phyloP scores from a whole-genome alignment of 352 stramenopile genomes.

The Globisporangium parvum region DNA sequence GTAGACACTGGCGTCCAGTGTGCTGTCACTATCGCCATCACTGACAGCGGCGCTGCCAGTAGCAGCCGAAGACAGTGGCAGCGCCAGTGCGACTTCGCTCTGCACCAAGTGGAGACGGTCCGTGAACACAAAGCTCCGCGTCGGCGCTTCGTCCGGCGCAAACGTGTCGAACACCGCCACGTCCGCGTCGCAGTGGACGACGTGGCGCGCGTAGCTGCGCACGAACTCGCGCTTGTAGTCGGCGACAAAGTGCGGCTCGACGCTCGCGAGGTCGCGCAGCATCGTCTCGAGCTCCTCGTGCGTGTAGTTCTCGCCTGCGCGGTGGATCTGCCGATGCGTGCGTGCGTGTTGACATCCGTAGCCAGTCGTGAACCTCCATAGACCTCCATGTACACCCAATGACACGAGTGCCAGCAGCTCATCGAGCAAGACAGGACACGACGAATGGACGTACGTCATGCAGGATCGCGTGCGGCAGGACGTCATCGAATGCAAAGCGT shows the following conservation, averaged over 20 bases:
- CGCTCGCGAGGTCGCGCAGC: no score
- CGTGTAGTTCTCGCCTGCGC: no score
- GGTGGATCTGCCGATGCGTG: slow-evolving; percentile 41
- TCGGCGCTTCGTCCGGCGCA: slow-evolving; percentile 24
- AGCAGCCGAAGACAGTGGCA: background rate
- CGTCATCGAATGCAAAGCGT: slow-evolving; percentile 34
- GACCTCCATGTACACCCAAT: background rate
- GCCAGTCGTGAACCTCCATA: background rate
- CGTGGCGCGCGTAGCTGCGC: no score
- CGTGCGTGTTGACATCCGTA: background rate
- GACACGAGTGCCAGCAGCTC: background rate
- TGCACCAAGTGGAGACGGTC: slow-evolving; percentile 66
- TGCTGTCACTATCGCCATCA: background rate
- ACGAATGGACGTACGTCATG: slow-evolving; percentile 45
- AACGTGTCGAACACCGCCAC: slow-evolving; percentile 64
- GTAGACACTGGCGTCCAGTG: background rate
- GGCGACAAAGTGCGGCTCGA: no score
- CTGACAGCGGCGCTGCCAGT: background rate
- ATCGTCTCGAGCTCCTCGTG: no score
- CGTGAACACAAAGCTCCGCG: slow-evolving; percentile 70
- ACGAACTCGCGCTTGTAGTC: no score
- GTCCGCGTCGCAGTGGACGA: slow-evolving; percentile 45
- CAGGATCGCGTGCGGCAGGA: slow-evolving; percentile 54
- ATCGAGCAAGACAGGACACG: background rate
- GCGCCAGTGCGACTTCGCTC: slow-evolving; percentile 50